Evolutionary conservation across 2,329 filamentous ascomycete species (phyloP), one percentile per base, ranked within the genome.

Genomic region (Aspergillus sp.): DNA sequence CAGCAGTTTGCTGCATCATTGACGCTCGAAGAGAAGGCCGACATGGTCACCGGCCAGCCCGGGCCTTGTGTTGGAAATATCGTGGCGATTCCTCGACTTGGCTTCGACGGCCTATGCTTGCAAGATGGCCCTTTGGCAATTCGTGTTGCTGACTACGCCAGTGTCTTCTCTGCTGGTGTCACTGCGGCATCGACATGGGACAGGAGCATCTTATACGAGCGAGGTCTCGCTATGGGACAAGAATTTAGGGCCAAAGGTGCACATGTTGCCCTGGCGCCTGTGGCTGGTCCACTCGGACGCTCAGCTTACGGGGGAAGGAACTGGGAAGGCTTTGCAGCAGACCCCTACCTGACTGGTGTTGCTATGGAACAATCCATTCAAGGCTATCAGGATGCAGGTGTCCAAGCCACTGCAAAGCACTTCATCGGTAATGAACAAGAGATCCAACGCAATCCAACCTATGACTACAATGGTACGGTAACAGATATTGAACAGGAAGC

Each of bases 381-480:
- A 13, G 71, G 68, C 11, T 62, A 70, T 28, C 71, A 73, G 39
- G 63, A 63, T n/a, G n/a, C n/a, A n/a, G n/a, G n/a, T n/a, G n/a
- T n/a, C n/a, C n/a, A n/a, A n/a, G n/a, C n/a, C n/a, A n/a, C n/a
- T n/a, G n/a, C n/a, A n/a, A n/a, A 83, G 55, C 74, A 72, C 49
- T 74, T 59, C 46, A 66, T 86, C 40, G 76, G 75, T 33, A 86
- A 89, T 61, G 85, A 89, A 60, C 83, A 88, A 62, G 83, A 86
- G 61, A 47, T 50, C 28, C 33, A 46, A 11, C 46, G 54, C n/a
- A n/a, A n/a, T n/a, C n/a, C n/a, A n/a, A n/a, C n/a, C n/a, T n/a
- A n/a, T 19, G 36, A 38, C 36, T n/a, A n/a, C n/a, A n/a, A n/a
- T n/a, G n/a, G n/a, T n/a, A 8, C 26, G 6, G 27, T 27, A 12